These are phyloP conservation scores for Phaffia australis DNA, from an alignment of 768 basidiomycete species.

Conservation along the genomic window DNA sequence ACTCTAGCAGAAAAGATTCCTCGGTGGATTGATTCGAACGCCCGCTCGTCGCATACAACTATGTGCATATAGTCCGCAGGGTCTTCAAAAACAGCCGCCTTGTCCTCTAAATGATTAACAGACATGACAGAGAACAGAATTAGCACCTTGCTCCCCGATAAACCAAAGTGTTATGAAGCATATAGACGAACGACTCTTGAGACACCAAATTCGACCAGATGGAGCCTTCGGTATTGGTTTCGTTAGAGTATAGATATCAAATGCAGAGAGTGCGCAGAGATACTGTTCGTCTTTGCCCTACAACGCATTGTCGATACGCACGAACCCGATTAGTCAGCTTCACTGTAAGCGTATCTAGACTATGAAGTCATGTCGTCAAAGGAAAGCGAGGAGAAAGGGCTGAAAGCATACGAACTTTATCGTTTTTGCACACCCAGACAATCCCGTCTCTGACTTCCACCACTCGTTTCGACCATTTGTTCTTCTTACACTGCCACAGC, in stretches of 20 bases:
- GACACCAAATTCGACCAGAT: slow-evolving; percentile 7
- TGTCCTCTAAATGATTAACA: slow-evolving; percentile 52
- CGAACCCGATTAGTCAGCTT: not conserved
- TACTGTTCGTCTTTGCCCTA: slow-evolving; percentile 75
- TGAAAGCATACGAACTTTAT: slow-evolving; percentile 50
- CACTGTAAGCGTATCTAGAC: not conserved
- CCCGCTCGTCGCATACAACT: slow-evolving; percentile 55
- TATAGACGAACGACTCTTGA: slow-evolving; percentile 64
- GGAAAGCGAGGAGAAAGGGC: not conserved
- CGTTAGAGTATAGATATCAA: slow-evolving; percentile 74
- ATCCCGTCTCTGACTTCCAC: slow-evolving; percentile 75
- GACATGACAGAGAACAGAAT: not conserved
- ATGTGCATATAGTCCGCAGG: slow-evolving; percentile 75
- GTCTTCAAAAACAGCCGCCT: slow-evolving; percentile 74
- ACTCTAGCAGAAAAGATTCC: slow-evolving; percentile 20
- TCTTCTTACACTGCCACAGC: slow-evolving; percentile 68
- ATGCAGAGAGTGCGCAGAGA: slow-evolving; percentile 75
- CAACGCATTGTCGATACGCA: not conserved
- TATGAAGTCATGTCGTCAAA: not conserved
- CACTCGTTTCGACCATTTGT: slow-evolving; percentile 92
- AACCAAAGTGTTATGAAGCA: slow-evolving; percentile 51
- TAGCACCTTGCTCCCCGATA: not conserved
- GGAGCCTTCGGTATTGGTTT: slow-evolving; percentile 62
- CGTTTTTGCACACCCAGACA: slow-evolving; percentile 78
- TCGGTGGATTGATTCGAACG: slow-evolving; percentile 18